Conservation (phyloP, 352 stramenopile genomes). For the Phytopythium ostracodes region DNA sequence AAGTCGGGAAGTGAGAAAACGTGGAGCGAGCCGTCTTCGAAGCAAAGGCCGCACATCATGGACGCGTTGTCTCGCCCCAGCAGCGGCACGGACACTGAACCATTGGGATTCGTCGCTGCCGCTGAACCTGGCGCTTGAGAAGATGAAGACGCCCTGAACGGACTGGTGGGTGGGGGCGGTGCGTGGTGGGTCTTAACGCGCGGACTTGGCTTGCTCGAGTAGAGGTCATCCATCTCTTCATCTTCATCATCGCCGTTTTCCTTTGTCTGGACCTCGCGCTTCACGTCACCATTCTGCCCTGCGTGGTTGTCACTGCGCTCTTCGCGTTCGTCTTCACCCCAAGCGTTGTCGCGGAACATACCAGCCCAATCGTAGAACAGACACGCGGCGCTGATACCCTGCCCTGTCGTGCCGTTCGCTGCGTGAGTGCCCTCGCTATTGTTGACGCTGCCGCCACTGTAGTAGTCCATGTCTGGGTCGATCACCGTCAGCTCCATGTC, state of each 20-base stretch:
- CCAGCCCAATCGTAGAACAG: constrained; percentile 84
- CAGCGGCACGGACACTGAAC: constrained; percentile 50
- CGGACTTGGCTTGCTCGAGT: constrained; percentile 43
- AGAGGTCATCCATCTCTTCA: constrained; percentile 72
- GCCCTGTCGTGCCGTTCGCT: constrained; percentile 11
- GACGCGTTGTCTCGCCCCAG: constrained; percentile 43
- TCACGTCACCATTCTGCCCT: constrained; percentile 9
- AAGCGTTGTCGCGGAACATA: constrained; percentile 68
- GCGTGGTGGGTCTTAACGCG: constrained; percentile 17
- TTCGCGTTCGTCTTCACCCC: constrained; percentile 48
- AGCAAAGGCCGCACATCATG: constrained; percentile 84
- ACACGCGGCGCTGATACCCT: constrained; percentile 61
- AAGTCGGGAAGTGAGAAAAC: constrained; percentile 84
- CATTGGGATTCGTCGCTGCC: constrained; percentile 22
- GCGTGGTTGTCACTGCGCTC: constrained; percentile 20
- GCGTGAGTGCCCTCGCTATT: constrained; percentile 13
- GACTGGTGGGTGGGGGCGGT: neutral
- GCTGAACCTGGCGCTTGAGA: neutral
- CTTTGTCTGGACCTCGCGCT: constrained; percentile 8
- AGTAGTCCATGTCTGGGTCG: constrained; percentile 62
- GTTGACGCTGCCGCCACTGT: constrained; percentile 32
- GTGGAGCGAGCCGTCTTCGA: constrained; percentile 76
- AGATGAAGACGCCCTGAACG: neutral
- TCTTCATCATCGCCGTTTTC: constrained; percentile 31
- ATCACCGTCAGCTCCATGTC: constrained; percentile 82